Evolutionary conservation across 805 yeast genomes (phyloP).

Genomic region (Lipomyces sp.): DNA sequence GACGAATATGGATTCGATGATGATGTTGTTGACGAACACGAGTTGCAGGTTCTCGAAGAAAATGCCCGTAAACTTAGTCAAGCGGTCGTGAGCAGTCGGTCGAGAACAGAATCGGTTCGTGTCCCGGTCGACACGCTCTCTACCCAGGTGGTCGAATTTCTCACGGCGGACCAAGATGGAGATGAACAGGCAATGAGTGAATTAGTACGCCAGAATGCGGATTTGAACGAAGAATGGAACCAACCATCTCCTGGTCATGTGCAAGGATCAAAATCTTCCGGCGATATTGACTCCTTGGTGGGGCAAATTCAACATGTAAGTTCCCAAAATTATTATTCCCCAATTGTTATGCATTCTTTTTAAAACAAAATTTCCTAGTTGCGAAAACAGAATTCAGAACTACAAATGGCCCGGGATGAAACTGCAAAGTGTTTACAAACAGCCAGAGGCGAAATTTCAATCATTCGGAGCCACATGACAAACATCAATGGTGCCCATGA

Average conservation of each 20-base stretch:
- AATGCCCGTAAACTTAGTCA: constrained; percentile 8
- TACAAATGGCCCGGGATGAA: constrained; percentile 38
- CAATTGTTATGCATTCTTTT: too few relatives aligned
- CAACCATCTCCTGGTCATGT: not conserved
- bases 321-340: not conserved
- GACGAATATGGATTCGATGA: constrained; percentile 33
- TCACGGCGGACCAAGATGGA: constrained; percentile 23
- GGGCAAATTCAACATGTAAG: not conserved
- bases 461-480: constrained; percentile 67
- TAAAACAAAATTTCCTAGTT: not conserved
- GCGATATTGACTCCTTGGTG: not conserved
- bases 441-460: constrained; percentile 81
- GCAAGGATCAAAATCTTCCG: not conserved
- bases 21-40: constrained; percentile 41
- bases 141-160: not conserved
- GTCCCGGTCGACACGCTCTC: not conserved
- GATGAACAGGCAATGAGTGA: constrained; percentile 28
- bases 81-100: not conserved
- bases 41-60: constrained; percentile 25
- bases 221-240: not conserved
- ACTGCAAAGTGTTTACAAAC: constrained; percentile 49
- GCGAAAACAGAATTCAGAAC: constrained; percentile 19
- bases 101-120: not conserved
- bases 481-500: constrained; percentile 44
- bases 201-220: not conserved